Evolutionary conservation across 106 monocot species (phyloP), one percentile per base, ranked within the genome.

Genomic region (Allium sativum): DNA sequence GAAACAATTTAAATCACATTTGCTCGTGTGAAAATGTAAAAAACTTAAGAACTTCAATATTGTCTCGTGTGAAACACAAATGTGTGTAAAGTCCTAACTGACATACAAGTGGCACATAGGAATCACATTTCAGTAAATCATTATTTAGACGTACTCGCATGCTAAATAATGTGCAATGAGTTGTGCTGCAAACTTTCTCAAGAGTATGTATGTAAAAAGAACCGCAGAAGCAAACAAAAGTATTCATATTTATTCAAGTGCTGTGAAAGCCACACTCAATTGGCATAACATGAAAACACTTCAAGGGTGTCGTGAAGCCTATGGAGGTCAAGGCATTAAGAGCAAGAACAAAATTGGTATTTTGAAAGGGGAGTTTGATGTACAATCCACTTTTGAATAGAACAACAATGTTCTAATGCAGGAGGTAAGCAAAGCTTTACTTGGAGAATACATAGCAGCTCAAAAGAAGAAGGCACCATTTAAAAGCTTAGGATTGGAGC

Each of bases 261-360:
- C 82, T 72, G 58, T 86, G 10, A 98, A 98, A 70, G 96, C 96
- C 21, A 55, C 61, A 41, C 42, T 73, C 8, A 91, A 84, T 21
- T 91, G 96, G 96, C 87, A 98, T 40, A 98, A 91, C 80, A 88
- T 98, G 96, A 91, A 61, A 56, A 85, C 82, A 16, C 84, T 98
- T 50, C 96, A 96, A 86, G 91, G 91, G 68, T 98, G 96, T 44
- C 90, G 96, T 60, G 96, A 98, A 70, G 87, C 96, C 45, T 91
- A 87, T 76, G 91, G 96, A 9, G 96, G 96, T n/a, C 96, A 98
- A 82, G 96, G 96, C 16, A 48, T 98, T n/a, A 98, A 88, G 65
- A 84, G 91, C 52, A 87, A 98, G 58, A 98, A 98, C 65, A 86
- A 81, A 12, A 50, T 91, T 55, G 96, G 90, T 12, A 16, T 88